phyloP scores from a whole-genome alignment of 2,329 filamentous ascomycete genomes.

The Fusarium palustre region DNA sequence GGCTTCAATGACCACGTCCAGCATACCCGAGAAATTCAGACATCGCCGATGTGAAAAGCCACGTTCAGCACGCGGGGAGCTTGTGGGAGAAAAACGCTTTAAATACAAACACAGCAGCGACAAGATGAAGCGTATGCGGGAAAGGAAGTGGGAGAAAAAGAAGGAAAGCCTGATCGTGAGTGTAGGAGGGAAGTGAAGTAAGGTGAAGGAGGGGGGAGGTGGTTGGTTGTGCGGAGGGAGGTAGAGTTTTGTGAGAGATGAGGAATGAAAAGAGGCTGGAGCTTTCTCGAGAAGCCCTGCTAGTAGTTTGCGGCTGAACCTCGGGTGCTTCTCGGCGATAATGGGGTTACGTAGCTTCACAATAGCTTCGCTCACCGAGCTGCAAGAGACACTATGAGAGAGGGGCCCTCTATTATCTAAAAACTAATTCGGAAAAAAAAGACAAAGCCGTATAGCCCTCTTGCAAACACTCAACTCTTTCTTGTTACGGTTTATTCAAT shows the following conservation, averaged over 20 bases:
- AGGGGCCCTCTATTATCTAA: neutral
- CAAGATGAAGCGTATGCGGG: slow-evolving; percentile 26
- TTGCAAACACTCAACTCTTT: neutral
- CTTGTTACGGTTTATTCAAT: neutral
- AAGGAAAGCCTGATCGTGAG: slow-evolving; percentile 25
- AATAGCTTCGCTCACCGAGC: neutral
- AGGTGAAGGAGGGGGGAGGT: slow-evolving; percentile 37
- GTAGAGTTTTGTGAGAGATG: slow-evolving; percentile 52
- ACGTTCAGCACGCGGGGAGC: slow-evolving; percentile 58
- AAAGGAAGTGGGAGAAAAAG: slow-evolving; percentile 34
- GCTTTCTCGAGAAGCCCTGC: slow-evolving; percentile 43
- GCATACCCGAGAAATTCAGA: slow-evolving; percentile 71
- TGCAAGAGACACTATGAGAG: neutral
- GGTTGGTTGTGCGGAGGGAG: slow-evolving; percentile 48
- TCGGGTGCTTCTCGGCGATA: slow-evolving; percentile 42
- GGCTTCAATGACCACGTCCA: slow-evolving; percentile 43
- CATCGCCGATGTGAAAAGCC: slow-evolving; percentile 57
- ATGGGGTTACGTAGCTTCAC: slow-evolving; percentile 27
- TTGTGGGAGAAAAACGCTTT: slow-evolving; percentile 40
- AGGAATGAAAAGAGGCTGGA: slow-evolving; percentile 50
- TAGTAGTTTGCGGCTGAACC: slow-evolving; percentile 35
- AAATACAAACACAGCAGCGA: slow-evolving; percentile 39
- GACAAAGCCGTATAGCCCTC: neutral
- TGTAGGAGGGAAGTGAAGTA: slow-evolving; percentile 19
- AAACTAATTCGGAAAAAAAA: neutral